Conservation (phyloP, 345 rosid genomes). For the Fremontodendron californicum region DNA sequence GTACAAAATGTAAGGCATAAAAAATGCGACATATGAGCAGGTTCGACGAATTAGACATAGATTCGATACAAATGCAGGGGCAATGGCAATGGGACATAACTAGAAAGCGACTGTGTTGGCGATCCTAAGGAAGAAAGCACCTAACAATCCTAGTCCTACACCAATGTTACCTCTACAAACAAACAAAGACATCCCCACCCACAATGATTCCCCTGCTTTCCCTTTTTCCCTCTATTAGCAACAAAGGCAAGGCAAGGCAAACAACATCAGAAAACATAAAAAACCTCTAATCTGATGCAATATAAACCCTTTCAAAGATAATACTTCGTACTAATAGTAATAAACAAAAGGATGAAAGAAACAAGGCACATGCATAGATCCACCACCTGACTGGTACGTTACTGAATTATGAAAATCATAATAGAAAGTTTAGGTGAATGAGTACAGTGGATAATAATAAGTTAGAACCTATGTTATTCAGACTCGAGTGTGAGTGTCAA, state of each 20-base stretch:
- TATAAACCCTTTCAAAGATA: background rate
- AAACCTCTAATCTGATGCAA: background rate
- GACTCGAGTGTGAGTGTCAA: too few species aligned
- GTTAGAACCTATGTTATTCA: too few species aligned
- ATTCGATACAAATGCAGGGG: too few species aligned
- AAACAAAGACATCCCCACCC: background rate
- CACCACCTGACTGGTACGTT: background rate
- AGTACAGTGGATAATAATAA: background rate
- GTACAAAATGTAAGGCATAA: too few species aligned
- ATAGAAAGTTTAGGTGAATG: background rate
- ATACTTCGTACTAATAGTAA: background rate
- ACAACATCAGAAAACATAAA: background rate
- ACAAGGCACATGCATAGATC: background rate
- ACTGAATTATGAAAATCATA: too few species aligned
- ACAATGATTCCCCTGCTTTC: background rate
- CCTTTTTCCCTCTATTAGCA: background rate
- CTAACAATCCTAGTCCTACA: too few species aligned
- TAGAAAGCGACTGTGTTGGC: slow-evolving; percentile 21
- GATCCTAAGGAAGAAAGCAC: slow-evolving; percentile 36
- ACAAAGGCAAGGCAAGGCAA: too few species aligned
- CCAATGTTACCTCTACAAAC: background rate
- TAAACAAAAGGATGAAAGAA: too few species aligned
- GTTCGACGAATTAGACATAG: too few species aligned
- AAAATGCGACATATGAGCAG: too few species aligned
- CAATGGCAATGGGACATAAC: too few species aligned